Base-by-base conservation (phyloP, 2,329 filamentous ascomycete genomes). In the Hortaea sp. region DNA sequence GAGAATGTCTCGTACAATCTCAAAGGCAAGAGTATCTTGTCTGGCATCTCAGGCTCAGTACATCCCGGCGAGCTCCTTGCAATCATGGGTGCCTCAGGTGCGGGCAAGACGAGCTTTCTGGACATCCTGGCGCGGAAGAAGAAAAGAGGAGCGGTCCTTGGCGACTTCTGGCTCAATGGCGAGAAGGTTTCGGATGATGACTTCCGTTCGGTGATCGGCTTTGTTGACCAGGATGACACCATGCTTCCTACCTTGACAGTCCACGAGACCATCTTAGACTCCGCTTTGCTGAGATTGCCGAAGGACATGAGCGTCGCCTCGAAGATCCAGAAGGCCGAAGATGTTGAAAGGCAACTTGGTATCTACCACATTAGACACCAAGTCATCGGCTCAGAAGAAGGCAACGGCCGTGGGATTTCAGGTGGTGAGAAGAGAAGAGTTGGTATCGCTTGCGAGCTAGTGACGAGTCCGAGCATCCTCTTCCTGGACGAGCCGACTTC, bases 401-500 rank as follows among this genome's bases (percentile, higher is more conserved):
- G 87, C 43, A 88, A 84, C 51, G 89, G 89, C 7, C 86, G 92
- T 50, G 94, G 94, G 29, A 95, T 98, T 45, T 98, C 92, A 46
- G 92, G 92, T 44, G 92, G 92, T 53, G 92, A 98, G 69, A 97
- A 97, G 69, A 81, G 92, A 53, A 82, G 92, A 59, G 92, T 98
- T 42, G 88, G 89, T 41, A 98, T 98, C 60, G 92, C 94, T 41
- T 98, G 94, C 66, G 92, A 98, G 63, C 77, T 98, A 45, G 92
- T 98, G 49, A 98, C 92, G 5, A 95, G 89, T 59, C 92, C 92
- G 3, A 95, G 89, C 49, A 95, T 98, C 53, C 77, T 98, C 13
- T 97, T 98, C 71, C 75, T 98, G 46, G 92, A 98, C 62, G 92
- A 98, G 62, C 92, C 92, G 1, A 98, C 92, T 0, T 97, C 90